Base-by-base conservation (phyloP, 75 land plant species). In the Sequoia sempervirens region DNA sequence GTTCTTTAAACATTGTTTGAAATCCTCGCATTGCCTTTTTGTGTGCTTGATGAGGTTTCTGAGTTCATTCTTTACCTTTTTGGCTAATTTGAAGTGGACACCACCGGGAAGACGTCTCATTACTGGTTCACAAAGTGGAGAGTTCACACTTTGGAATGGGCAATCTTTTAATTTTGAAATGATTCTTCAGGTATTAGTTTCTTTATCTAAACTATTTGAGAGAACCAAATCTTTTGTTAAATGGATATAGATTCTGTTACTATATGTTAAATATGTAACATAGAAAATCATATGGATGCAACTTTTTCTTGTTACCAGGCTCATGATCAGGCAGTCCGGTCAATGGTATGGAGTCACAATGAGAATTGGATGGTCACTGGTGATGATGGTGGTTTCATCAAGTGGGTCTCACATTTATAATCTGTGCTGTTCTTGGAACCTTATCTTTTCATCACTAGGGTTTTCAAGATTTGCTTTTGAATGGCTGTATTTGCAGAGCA, bases 301-400 rank as follows among this genome's bases (percentile, higher is more conserved):
- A 14, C 40, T 82, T 43, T 11, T 12, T 82, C 54, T 45, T 30
- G 32, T 46, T 32, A 58, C 43, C 86, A 98, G 99, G 99, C 99
- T 84, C 99, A 98, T 92, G 99, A 98, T 88, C 91, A 93, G 80
- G 97, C 99, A 46, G 92, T 98, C 52, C 89, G 97, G 81, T 97
- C 99, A 17, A 98, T 98, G 99, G 90, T 98, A 64, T 98, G 99
- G 99, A 98, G 99, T 87, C 95, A 98, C 79, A 98, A 98, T 90
- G 99, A 96, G 85, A 98, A 98, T 80, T 98, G 99, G 99, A 96
- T 98, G 99, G 99, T 98, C 56, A 91, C 96, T 75, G 99, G 99
- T 61, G 99, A 98, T 90, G 97, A 98, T 87, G 99, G 99, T 11
- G 99, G 99, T 58, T 84, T 93, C 61, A 98, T 98, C 83, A 98